Conservation (phyloP, 768 basidiomycete genomes). For the Mycena leptocephala region DNA sequence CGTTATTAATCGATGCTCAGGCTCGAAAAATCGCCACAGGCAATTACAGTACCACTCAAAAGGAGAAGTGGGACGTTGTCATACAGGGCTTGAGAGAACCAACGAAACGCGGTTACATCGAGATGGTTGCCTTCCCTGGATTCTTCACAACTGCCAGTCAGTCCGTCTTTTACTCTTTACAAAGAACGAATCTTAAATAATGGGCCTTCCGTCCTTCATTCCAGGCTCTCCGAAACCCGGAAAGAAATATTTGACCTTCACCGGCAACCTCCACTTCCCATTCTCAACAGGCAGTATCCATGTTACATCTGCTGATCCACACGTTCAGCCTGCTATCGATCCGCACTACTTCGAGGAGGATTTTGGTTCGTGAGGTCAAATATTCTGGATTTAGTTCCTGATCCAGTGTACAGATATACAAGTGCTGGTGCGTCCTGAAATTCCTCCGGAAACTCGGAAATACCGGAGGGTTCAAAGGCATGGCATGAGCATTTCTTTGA, state of each 20-base stretch:
- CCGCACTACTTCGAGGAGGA: conserved; percentile 45
- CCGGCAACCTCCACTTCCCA: conserved; percentile 36
- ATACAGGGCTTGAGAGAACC: conserved; percentile 18
- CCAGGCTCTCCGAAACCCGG: conserved; percentile 25
- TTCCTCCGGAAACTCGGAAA: conserved; percentile 38
- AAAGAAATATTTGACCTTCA: conserved; percentile 45
- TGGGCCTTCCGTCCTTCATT: too few species aligned
- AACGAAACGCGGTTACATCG: conserved; percentile 16
- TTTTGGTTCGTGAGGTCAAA: conserved; percentile 33
- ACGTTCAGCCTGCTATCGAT: conserved; percentile 38
- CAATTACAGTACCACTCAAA: conserved; percentile 6
- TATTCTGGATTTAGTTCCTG: not conserved
- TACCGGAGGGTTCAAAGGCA: conserved; percentile 27
- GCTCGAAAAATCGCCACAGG: not conserved
- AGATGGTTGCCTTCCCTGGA: conserved; percentile 24
- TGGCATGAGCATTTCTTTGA: not conserved
- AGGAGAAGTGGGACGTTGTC: conserved; percentile 25
- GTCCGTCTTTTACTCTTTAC: not conserved
- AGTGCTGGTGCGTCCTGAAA: conserved; percentile 36
- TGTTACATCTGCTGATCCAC: conserved; percentile 34
- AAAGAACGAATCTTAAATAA: too few species aligned
- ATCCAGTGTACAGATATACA: not conserved
- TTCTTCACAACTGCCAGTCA: conserved; percentile 25
- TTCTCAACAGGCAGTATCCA: conserved; percentile 45
- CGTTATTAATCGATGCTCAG: conserved; percentile 19